Evolutionary conservation across 257 asterid genomes (phyloP).

Genomic region (Forsythia suspensa): DNA sequence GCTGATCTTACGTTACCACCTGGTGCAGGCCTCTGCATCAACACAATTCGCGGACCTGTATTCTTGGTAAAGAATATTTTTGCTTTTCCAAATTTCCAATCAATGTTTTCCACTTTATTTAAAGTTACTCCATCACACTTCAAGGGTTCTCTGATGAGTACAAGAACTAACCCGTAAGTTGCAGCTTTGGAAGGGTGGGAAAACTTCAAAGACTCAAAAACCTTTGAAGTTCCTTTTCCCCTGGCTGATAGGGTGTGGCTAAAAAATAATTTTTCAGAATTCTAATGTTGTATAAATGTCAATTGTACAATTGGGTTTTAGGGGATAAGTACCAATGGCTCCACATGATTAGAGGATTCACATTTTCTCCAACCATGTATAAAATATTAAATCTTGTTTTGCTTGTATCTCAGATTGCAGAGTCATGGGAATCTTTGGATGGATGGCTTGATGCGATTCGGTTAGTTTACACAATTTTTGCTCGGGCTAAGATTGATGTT

Average conservation of each 20-base stretch:
- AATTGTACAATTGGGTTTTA: not conserved
- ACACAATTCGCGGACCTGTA: slow-evolving; percentile 76
- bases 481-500: slow-evolving; percentile 92
- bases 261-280: not conserved
- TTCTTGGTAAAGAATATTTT: slow-evolving; percentile 56
- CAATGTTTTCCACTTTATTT: not conserved
- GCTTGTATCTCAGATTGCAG: slow-evolving; percentile 66
- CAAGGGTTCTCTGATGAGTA: not conserved
- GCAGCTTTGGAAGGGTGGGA: not conserved
- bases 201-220: not conserved
- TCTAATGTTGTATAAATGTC: not conserved
- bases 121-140: not conserved
- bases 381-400: not conserved
- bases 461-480: slow-evolving; percentile 86
- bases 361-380: not conserved
- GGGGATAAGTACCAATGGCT: not conserved
- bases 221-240: not conserved
- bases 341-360: not conserved
- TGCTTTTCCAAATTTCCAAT: slow-evolving; percentile 12
- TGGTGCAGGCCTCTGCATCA: slow-evolving; percentile 92
- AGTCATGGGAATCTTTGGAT: slow-evolving; percentile 97
- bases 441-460: slow-evolving; percentile 99
- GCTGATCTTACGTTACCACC: slow-evolving; percentile 96
- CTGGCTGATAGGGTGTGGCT: not conserved
- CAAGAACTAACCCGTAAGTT: not conserved